Evolutionary conservation across 2,329 filamentous ascomycete species (phyloP).

Genomic region (Trichoderma pleuroti): DNA sequence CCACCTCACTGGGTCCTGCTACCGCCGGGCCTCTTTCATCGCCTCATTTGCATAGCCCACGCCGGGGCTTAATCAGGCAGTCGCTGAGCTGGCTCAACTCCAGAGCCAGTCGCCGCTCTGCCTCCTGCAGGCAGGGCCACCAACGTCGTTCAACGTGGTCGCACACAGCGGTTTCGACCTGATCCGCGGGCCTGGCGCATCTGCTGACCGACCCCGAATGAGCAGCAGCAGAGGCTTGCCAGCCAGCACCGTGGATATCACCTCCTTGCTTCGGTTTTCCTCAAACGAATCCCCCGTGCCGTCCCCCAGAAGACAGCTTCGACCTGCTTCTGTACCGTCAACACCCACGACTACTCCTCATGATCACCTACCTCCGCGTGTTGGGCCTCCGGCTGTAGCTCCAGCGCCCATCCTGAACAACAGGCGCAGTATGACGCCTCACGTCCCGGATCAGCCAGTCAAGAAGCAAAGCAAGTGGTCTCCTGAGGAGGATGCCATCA

Average conservation of each 20-base stretch:
- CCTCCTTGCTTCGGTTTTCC: conserved; percentile 74
- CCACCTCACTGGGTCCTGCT: conserved; percentile 14
- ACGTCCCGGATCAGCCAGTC: conserved; percentile 64
- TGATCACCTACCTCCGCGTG: conserved; percentile 28
- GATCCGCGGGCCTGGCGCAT: conserved; percentile 29
- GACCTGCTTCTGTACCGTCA: conserved; percentile 26
- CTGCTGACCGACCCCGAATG: conserved; percentile 29
- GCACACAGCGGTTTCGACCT: conserved; percentile 29
- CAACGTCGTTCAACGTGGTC: conserved; percentile 31
- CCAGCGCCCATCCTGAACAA: conserved; percentile 32
- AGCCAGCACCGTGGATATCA: conserved; percentile 90
- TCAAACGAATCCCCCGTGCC: conserved; percentile 59
- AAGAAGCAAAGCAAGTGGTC: conserved; percentile 99
- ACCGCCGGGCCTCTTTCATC: conserved; percentile 16
- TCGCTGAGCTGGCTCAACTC: conserved; percentile 42
- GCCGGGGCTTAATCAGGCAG: conserved; percentile 22
- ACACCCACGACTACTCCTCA: conserved; percentile 19
- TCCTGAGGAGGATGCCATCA: conserved; percentile 84
- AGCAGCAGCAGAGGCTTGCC: conserved; percentile 27
- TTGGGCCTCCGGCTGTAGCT: conserved; percentile 29
- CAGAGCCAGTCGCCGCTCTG: conserved; percentile 41
- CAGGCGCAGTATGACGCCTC: conserved; percentile 39
- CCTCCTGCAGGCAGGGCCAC: conserved; percentile 40
- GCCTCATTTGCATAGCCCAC: conserved; percentile 19
- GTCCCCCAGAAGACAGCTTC: conserved; percentile 37